Evolutionary conservation across 176 grass and related monocot species (phyloP), one percentile per base, ranked within the genome.

Genomic region (Raddia distichophylla): DNA sequence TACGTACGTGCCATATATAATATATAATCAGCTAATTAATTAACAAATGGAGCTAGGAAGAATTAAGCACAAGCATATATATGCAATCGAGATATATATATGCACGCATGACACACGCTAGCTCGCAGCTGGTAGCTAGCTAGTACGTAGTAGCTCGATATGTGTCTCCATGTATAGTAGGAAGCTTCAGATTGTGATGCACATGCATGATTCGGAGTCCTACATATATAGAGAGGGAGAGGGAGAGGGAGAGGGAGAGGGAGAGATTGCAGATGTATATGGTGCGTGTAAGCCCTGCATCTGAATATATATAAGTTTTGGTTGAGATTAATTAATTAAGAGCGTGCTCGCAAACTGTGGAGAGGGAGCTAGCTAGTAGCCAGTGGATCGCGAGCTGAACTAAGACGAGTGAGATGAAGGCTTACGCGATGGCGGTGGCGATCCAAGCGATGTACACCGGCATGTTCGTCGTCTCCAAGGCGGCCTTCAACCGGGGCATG

Each of bases 401-500:
- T 27, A 18, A 33, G 47, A 73, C 60, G 85, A 67, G 88, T 60
- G 47, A 69, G 16, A 90, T 90, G 76, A 88, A 88, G 73, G 87
- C 89, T 5, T 97, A 97, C 44, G 17, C 86, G 4, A 80, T 92
- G 75, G 89, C 82, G 14, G 66, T 97, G 71, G 32, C 94, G 17
- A 83, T 94, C 74, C 94, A 97, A 59, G 0, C 87, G 4, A 90
- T 88, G 19, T 97, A 94, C 67, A 74, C 91, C 1, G 91, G 91
- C 11, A 79, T 94, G 82, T 97, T 89, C 45, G 80, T 94, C 16
- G 59, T 94, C 43, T 86, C 87, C 7, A 97, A 94, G 82, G 91
- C 89, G 3, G 89, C 90, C 6, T 92, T 97, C 61, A 78, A 94
- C 69, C 43, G 55, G 8, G 91, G 87, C 10, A 49, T 92, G 61